A percentile compares a stretch with the other conserved stretches of the same genome.
Conservation (phyloP, 2,329 filamentous ascomycete genomes). For the Penicillium rolfsii region DNA sequence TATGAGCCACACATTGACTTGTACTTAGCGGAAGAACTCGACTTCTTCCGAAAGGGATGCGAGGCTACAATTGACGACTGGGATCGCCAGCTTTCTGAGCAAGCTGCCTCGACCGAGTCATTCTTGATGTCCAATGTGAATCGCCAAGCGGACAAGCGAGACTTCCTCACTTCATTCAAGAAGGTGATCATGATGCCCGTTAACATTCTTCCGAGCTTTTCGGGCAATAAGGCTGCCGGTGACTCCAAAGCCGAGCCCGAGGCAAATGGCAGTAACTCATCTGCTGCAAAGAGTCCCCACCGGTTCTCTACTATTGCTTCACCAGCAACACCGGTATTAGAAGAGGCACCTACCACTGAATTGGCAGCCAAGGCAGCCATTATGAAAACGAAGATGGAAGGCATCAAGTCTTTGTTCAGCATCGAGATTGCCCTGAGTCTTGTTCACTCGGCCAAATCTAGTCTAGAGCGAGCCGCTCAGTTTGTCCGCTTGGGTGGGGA, state of each 20-base stretch:
- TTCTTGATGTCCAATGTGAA: conserved; percentile 97
- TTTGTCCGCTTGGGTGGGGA: conserved; percentile 81
- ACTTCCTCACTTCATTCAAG: conserved; percentile 94
- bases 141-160: conserved; percentile 90
- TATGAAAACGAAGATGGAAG: conserved; percentile 92
- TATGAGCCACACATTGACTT: conserved; percentile 94
- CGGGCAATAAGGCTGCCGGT: conserved; percentile 60
- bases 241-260: conserved; percentile 31
- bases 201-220: conserved; percentile 76
- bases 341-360: conserved; percentile 81
- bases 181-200: conserved; percentile 99
- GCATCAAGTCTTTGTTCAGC: conserved; percentile 92
- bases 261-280: conserved; percentile 23
- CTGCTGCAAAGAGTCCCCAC: conserved; percentile 36
- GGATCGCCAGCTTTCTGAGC: conserved; percentile 89
- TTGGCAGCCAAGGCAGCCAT: conserved; percentile 96
- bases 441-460: conserved; percentile 85
- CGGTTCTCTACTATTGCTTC: conserved; percentile 45
- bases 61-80: conserved; percentile 78
- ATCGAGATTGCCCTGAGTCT: conserved; percentile 91
- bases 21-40: conserved; percentile 88
- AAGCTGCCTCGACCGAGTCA: conserved; percentile 86
- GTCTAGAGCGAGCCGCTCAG: conserved; percentile 79
- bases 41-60: conserved; percentile 77
- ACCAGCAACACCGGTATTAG: conserved; percentile 45